Percentiles rank a stretch among this genome's conserved stretches.
Evolutionary conservation across 1,284 basidiomycete species (phyloP).

Genomic region (Leucoagaricus sp.): DNA sequence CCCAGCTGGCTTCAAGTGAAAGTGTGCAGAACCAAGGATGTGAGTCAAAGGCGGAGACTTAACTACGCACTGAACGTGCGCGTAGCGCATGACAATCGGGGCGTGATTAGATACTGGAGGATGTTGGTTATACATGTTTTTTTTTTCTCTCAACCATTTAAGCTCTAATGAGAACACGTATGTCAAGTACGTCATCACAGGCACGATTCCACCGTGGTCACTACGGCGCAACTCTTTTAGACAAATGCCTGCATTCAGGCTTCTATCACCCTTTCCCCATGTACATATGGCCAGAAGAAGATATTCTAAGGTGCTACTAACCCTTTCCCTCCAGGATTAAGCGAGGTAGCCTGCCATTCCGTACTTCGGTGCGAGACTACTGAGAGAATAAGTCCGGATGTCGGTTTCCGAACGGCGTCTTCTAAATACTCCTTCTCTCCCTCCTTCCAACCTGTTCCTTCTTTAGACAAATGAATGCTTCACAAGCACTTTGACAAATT

Average conservation of each 20-base stretch:
- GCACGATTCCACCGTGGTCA: neutral
- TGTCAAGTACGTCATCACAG: conserved; percentile 5
- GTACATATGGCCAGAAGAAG: neutral
- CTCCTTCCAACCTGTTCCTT: conserved; percentile 4
- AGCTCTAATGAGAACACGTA: neutral
- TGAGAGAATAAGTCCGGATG: neutral
- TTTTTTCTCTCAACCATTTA: neutral
- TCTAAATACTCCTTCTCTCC: neutral
- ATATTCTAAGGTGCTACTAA: neutral
- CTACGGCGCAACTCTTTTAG: neutral
- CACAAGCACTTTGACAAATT: neutral
- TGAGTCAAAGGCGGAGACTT: conserved; percentile 4
- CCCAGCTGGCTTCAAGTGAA: no score
- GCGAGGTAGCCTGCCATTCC: neutral
- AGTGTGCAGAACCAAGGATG: conserved; percentile 3
- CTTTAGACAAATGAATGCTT: conserved; percentile 7
- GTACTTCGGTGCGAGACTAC: no score
- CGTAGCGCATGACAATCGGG: neutral
- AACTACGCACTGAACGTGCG: neutral
- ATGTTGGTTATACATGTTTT: no score
- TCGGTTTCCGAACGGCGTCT: neutral
- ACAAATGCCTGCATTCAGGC: neutral
- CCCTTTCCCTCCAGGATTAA: neutral
- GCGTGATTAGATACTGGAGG: neutral
- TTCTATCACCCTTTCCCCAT: neutral